phyloP scores from a whole-genome alignment of 768 basidiomycete species.

The Termitomyces sp. region DNA sequence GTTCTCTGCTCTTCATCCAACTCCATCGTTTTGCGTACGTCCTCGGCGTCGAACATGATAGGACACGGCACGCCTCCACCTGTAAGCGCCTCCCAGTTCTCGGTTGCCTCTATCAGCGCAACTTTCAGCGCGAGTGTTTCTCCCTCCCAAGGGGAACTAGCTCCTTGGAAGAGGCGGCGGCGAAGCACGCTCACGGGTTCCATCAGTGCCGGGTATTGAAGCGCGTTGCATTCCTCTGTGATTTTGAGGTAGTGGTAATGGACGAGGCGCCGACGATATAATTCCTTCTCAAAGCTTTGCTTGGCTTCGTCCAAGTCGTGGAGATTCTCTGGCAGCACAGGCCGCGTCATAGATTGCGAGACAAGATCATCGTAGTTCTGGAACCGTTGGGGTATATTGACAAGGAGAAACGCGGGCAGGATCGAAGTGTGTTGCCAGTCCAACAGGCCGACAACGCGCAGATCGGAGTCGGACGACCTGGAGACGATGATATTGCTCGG shows the following conservation, averaged over 20 bases:
- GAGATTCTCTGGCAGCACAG: slow-evolving; percentile 38
- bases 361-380: slow-evolving; percentile 43
- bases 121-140: slow-evolving; percentile 42
- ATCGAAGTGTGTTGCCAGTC: slow-evolving; percentile 57
- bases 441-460: slow-evolving; percentile 12
- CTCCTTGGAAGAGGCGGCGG: too few relatives aligned
- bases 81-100: slow-evolving; percentile 37
- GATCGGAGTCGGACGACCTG: slow-evolving; percentile 27
- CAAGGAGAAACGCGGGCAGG: slow-evolving; percentile 46
- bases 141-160: slow-evolving; percentile 36
- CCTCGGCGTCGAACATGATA: slow-evolving; percentile 39
- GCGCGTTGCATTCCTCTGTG: too few relatives aligned
- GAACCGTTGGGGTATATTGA: slow-evolving; percentile 35
- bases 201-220: too few relatives aligned
- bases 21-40: slow-evolving; percentile 35
- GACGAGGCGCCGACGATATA: too few relatives aligned
- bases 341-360: slow-evolving; percentile 30
- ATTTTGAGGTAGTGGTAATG: too few relatives aligned
- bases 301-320: slow-evolving; percentile 24
- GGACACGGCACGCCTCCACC: slow-evolving; percentile 37
- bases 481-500: slow-evolving; percentile 21
- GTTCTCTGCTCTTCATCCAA: slow-evolving; percentile 24
- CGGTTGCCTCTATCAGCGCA: slow-evolving; percentile 37
- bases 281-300: too few relatives aligned
- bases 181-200: too few relatives aligned